Conservation (phyloP, 1,284 basidiomycete species). For the Lentinula novae-zelandiae region DNA sequence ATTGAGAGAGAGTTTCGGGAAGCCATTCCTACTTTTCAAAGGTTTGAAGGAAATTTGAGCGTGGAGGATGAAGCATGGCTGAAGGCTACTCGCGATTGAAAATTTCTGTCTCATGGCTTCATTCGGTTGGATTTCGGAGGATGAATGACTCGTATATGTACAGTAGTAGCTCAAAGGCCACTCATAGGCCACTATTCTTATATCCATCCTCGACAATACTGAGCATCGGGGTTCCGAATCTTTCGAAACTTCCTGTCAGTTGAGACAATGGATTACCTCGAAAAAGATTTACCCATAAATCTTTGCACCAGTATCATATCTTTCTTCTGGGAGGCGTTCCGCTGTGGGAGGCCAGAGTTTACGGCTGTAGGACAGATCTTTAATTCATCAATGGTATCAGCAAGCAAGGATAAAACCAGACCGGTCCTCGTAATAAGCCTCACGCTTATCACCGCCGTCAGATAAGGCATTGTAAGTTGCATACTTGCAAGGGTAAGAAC, state of each 20-base stretch:
- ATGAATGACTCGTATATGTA: neutral
- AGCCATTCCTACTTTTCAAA: slow-evolving; percentile 5
- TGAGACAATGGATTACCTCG: neutral
- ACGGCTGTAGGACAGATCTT: slow-evolving; percentile 8
- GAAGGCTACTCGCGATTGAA: neutral
- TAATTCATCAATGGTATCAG: no score
- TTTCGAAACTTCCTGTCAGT: neutral
- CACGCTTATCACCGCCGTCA: slow-evolving; percentile 16
- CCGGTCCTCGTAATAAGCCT: slow-evolving; percentile 17
- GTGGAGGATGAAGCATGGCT: slow-evolving; percentile 1
- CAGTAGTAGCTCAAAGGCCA: neutral
- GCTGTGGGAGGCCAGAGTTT: slow-evolving; percentile 18
- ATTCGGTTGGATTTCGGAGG: no score
- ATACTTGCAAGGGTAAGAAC: slow-evolving; percentile 9
- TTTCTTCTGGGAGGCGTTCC: slow-evolving; percentile 15
- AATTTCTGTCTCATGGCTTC: neutral
- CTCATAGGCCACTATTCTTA: slow-evolving; percentile 13
- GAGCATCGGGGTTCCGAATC: slow-evolving; percentile 17
- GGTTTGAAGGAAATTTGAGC: slow-evolving; percentile 8
- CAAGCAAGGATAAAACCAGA: neutral
- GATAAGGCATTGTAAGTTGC: slow-evolving; percentile 16
- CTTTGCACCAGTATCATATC: slow-evolving; percentile 16
- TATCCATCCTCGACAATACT: slow-evolving; percentile 13
- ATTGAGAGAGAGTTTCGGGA: slow-evolving; percentile 13
- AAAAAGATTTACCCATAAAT: slow-evolving; percentile 14